Evolutionary conservation across 345 rosid species (phyloP).

Genomic region (Corchorus capsularis): DNA sequence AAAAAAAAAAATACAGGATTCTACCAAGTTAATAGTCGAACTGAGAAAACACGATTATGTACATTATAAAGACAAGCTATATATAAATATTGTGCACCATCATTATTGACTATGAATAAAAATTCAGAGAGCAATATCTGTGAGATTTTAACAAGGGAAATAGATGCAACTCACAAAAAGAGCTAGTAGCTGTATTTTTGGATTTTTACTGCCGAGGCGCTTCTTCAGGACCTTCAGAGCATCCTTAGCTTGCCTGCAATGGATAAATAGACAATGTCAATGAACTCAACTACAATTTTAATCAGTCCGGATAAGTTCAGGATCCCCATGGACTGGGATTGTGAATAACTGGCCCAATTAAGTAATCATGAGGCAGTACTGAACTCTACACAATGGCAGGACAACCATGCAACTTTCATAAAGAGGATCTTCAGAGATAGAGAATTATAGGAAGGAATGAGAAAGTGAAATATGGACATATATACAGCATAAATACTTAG

Average conservation of each 20-base stretch:
- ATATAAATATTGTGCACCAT: slow-evolving; percentile 3
- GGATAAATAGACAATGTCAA: slow-evolving; percentile 18
- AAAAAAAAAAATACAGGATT: neutral
- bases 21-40: neutral
- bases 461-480: neutral
- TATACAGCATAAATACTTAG: neutral
- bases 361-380: neutral
- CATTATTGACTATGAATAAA: neutral
- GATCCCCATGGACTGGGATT: neutral
- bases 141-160: slow-evolving; percentile 7
- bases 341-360: neutral
- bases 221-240: slow-evolving; percentile 89
- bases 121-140: slow-evolving; percentile 9
- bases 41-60: slow-evolving; percentile 5
- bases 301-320: neutral
- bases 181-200: slow-evolving; percentile 86
- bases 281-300: slow-evolving; percentile 9
- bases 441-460: neutral
- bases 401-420: slow-evolving; percentile 6
- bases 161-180: slow-evolving; percentile 64
- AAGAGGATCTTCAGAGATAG: neutral
- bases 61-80: neutral
- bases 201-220: slow-evolving; percentile 81
- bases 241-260: slow-evolving; percentile 83
- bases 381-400: neutral